Conservation (phyloP, 768 basidiomycete species). For the Lepiota venenata region DNA sequence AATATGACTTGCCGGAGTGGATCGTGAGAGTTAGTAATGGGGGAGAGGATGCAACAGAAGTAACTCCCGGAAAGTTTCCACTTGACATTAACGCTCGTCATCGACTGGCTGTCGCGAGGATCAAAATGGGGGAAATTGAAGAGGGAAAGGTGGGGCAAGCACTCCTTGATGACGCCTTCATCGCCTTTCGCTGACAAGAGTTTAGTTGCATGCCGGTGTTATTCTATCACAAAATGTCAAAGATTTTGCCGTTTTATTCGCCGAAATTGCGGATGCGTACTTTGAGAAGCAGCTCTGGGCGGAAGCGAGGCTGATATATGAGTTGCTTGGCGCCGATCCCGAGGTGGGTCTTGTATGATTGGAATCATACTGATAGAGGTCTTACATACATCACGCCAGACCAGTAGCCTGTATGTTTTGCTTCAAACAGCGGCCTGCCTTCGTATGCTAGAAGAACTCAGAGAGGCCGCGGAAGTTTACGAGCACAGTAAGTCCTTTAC, state of each 20-base stretch:
- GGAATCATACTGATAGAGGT: too few relatives aligned
- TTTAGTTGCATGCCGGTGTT: slow-evolving; percentile 72
- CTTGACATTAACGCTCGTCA: slow-evolving; percentile 80
- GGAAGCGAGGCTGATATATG: slow-evolving; percentile 79
- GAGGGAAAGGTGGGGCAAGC: slow-evolving; percentile 69
- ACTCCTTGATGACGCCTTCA: neutral
- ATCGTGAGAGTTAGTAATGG: slow-evolving; percentile 28
- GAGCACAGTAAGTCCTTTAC: slow-evolving; percentile 61
- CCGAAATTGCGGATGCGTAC: slow-evolving; percentile 84
- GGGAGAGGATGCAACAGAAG: slow-evolving; percentile 50
- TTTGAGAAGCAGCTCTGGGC: slow-evolving; percentile 73
- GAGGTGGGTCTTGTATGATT: slow-evolving; percentile 43
- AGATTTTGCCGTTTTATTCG: slow-evolving; percentile 76
- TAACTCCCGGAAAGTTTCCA: slow-evolving; percentile 33
- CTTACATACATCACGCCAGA: slow-evolving; percentile 36
- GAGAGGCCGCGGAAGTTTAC: slow-evolving; percentile 80
- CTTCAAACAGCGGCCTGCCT: slow-evolving; percentile 82
- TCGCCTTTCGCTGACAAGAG: neutral
- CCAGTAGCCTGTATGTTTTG: slow-evolving; percentile 67
- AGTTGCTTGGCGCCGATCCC: slow-evolving; percentile 69
- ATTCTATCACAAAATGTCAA: slow-evolving; percentile 69
- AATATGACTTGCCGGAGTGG: slow-evolving; percentile 61
- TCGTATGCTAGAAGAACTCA: slow-evolving; percentile 68
- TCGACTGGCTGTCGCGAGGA: slow-evolving; percentile 76
- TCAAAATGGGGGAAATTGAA: slow-evolving; percentile 73